Percentiles rank a stretch among this genome's conserved stretches.
phyloP scores from a whole-genome alignment of 2,329 filamentous ascomycete genomes.

The Fusarium sp. region DNA sequence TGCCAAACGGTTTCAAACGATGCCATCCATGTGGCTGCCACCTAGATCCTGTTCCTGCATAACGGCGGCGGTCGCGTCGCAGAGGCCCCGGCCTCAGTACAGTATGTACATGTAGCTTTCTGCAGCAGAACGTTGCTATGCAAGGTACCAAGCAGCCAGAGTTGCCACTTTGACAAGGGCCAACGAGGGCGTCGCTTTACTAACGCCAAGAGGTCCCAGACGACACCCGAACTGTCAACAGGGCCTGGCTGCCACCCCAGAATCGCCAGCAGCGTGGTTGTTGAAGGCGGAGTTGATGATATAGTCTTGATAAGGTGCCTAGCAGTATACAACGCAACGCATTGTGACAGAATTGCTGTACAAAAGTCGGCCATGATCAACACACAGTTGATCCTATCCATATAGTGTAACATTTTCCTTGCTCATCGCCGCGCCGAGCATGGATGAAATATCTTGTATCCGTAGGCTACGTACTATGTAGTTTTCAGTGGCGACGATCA shows the following conservation, averaged over 20 bases:
- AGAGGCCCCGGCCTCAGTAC: conserved; percentile 7
- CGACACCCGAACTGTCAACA: conserved; percentile 28
- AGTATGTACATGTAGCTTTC: conserved; percentile 17
- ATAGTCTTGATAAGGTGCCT: conserved; percentile 13
- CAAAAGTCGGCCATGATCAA: conserved; percentile 15
- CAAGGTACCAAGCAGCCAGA: conserved; percentile 42
- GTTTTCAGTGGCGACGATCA: conserved; percentile 35
- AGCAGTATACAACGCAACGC: not conserved
- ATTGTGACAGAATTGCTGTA: conserved; percentile 4
- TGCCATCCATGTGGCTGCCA: conserved; percentile 30
- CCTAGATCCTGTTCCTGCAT: conserved; percentile 44
- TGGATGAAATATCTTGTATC: conserved; percentile 17
- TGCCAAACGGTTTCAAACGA: conserved; percentile 31
- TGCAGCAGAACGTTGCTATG: conserved; percentile 42
- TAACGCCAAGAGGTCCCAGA: conserved; percentile 27
- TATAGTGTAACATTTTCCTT: conserved; percentile 18
- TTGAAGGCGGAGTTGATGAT: conserved; percentile 22
- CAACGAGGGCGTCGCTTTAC: conserved; percentile 32
- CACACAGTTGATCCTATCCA: conserved; percentile 25
- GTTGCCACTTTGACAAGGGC: conserved; percentile 28
- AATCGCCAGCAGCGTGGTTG: conserved; percentile 28
- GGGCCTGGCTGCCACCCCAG: conserved; percentile 20
- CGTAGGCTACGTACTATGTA: conserved; percentile 7
- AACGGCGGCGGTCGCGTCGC: conserved; percentile 38
- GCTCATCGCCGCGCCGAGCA: conserved; percentile 6